Evolutionary conservation across 2,329 filamentous ascomycete genomes (phyloP), one percentile per base, ranked within the genome.

Genomic region (Aspergillus pseudoterreus): DNA sequence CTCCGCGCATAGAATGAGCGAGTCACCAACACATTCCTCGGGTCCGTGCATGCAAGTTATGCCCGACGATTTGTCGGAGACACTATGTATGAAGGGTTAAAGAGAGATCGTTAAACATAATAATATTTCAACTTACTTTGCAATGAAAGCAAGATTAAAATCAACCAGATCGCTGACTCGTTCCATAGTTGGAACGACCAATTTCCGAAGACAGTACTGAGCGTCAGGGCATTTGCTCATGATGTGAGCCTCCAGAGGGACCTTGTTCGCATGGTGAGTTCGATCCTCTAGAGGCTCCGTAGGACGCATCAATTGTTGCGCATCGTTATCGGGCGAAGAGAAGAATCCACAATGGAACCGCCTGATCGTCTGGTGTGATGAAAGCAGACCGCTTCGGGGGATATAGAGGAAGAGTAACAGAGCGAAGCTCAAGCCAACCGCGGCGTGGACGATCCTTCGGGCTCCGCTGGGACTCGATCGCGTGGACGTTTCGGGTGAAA

Each of bases 211-310:
- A 64, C 92, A 96, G 66, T 90, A 87, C 69, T 80, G 81, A 2
- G 94, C 91, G 71, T 99, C 94, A 0, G 92, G 92, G 65, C 94
- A 99, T 78, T 97, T 96, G 74, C 85, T 89, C 86, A 97, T 99
- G 62, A 97, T 94, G 70, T 97, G 92, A 50, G 90, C 89, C 70
- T 99, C 94, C 2, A 99, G 74, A 4, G 90, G 88, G 4, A 97
- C 87, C 51, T 58, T 65, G 50, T 5, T 22, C 33, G 35, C 33
- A 45, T 35, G 38, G 27, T 12, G 17, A 24, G 22, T n/a, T 49
- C 47, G 8, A 11, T 30, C 27, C 27, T 30, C 27, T 10, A 10
- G 27, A 30, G 22, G 6, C 22, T 22, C 22, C 22, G 4, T 22
- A 22, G 22, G 6, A 22, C 22, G 22, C 5, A 52, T 47, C 24